Base-by-base conservation (phyloP, 2,329 filamentous ascomycete species). In the Sporothrix brunneoviolacea region DNA sequence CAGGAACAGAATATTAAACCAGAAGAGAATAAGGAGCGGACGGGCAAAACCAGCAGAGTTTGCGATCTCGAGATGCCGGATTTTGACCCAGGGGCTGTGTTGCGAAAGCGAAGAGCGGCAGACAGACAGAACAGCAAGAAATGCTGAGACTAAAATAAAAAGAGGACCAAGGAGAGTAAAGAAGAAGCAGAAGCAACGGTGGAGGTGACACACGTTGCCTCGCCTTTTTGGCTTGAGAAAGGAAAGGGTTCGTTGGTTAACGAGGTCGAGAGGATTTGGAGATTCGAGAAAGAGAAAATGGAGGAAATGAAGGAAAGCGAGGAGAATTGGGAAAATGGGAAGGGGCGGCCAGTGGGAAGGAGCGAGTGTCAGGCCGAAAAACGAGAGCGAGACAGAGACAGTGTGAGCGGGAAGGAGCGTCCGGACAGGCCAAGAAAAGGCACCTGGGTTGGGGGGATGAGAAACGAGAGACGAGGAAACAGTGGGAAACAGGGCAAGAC, bases 21-120 rank as follows among this genome's bases (percentile, higher is more conserved):
- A 5, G 24, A 28, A 28, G 15, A 46, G 19, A n/a, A 58, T 55
- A 74, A 73, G 72, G 76, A 80, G 74, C 70, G 76, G 76, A 80
- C 76, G 76, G 76, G 64, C 74, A 70, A 78, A 68, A 75, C 76
- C 77, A 80, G 75, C 55, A 43, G 40, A 39, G 37, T 28, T 67
- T 69, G 67, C 71, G 75, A 35, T 72, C 65, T 65, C 61, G 33
- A 18, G 59, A 64, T 51, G 64, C 75, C 71, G 75, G 76, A 76
- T 77, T 76, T n/a, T 72, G 76, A 68, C 71, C 77, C 76, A 79
- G 60, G 60, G 57, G 37, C 16, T 12, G 24, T 32, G 22, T 33
- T 19, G 30, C 4, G 61, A 50, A 56, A 56, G n/a, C 57, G 57
- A 57, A 53, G 50, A 45, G 53, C 54, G 55, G 55, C 52, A 57